Percentiles rank a stretch among this genome's conserved stretches.
Evolutionary conservation across 2,329 filamentous ascomycete genomes (phyloP).

Genomic region (Penicillium sp.): DNA sequence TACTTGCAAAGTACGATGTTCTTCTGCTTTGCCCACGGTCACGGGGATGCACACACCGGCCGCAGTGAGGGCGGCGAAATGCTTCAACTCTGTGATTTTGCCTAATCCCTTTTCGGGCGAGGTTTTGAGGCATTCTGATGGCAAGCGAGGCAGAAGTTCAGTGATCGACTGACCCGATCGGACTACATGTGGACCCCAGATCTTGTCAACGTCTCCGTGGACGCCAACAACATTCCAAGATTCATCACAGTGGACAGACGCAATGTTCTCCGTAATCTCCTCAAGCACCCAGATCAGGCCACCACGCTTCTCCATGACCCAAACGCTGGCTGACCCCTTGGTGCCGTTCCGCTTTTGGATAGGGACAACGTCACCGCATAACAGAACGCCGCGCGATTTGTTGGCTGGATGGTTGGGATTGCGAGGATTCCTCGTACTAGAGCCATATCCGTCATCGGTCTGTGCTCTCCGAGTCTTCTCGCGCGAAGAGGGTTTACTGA

Average conservation of each 20-base stretch:
- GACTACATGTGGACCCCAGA: slow-evolving; percentile 78
- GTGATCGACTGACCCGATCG: slow-evolving; percentile 74
- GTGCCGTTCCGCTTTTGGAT: slow-evolving; percentile 95
- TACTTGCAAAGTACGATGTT: slow-evolving; percentile 74
- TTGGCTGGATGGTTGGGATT: slow-evolving; percentile 69
- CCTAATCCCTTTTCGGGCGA: slow-evolving; percentile 75
- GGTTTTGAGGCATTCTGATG: slow-evolving; percentile 70
- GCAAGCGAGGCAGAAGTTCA: slow-evolving; percentile 78
- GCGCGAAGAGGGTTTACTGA: slow-evolving; percentile 77
- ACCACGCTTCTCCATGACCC: slow-evolving; percentile 96
- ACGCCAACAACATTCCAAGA: slow-evolving; percentile 73
- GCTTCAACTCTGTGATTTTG: slow-evolving; percentile 70
- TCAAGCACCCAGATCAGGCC: slow-evolving; percentile 97
- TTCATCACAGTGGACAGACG: slow-evolving; percentile 74
- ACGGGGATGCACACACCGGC: slow-evolving; percentile 82
- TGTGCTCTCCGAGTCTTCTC: slow-evolving; percentile 54
- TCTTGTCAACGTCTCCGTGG: slow-evolving; percentile 76
- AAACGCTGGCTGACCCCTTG: slow-evolving; percentile 89
- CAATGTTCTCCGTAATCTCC: slow-evolving; percentile 94
- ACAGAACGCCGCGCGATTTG: slow-evolving; percentile 83
- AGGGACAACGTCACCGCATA: slow-evolving; percentile 97
- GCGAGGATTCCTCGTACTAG: slow-evolving; percentile 56
- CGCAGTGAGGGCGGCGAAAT: slow-evolving; percentile 82
- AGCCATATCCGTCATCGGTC: slow-evolving; percentile 62
- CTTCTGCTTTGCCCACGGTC: slow-evolving; percentile 73